These are phyloP conservation scores for Penicillium italicum DNA, from an alignment of 2,329 filamentous ascomycete genomes.

Conservation along the genomic window DNA sequence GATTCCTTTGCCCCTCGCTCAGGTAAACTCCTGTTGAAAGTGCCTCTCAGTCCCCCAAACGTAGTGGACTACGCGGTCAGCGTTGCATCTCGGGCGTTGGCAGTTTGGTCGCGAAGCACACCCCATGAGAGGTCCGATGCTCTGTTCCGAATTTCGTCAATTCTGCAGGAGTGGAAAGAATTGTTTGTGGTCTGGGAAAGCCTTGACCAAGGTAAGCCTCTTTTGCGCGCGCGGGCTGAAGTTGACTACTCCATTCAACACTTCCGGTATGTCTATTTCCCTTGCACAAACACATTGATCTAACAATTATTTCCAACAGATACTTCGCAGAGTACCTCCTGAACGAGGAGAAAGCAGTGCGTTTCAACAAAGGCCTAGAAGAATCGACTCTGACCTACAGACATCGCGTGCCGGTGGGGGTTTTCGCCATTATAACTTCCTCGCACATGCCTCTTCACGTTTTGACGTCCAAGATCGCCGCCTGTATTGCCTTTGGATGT, in stretches of 20 bases:
- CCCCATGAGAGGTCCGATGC: accelerated
- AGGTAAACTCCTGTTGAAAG: not conserved
- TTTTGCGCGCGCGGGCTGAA: not conserved
- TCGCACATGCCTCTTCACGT: not conserved
- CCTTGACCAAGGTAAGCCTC: not conserved
- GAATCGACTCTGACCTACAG: not conserved
- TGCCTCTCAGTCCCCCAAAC: not conserved
- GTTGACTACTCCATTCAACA: not conserved
- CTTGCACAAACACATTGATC: not conserved
- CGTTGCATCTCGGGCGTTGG: not conserved
- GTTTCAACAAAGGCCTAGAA: not conserved
- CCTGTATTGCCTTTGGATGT: not conserved
- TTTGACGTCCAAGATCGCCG: not conserved
- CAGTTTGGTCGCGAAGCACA: not conserved
- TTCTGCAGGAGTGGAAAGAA: not conserved
- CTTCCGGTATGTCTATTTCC: not conserved
- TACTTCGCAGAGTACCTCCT: not conserved
- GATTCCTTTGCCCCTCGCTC: not conserved
- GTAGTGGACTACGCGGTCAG: not conserved
- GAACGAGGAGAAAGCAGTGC: not conserved
- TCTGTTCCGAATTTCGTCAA: not conserved
- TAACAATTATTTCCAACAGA: not conserved
- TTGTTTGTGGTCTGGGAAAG: not conserved
- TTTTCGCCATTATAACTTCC: not conserved
- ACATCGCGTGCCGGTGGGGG: not conserved